Evolutionary conservation across 257 asterid species (phyloP).

Genomic region (Rehmannia glutinosa): DNA sequence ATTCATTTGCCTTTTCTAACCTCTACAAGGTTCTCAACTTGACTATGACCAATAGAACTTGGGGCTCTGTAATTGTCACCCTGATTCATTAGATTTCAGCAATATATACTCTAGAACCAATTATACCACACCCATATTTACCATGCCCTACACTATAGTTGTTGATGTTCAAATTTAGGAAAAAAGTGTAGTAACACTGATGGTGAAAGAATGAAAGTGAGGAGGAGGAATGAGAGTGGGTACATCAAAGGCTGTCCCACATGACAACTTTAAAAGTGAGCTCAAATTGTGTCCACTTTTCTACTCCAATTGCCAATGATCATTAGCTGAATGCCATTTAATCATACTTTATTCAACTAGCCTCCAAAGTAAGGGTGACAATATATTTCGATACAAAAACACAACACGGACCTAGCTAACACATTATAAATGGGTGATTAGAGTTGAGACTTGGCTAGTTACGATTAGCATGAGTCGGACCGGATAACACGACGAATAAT

Average conservation of each 20-base stretch:
- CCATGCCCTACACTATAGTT: too few relatives aligned
- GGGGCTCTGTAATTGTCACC: constrained; percentile 19
- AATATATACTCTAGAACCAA: neutral
- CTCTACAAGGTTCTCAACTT: constrained; percentile 27
- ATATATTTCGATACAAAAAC: too few relatives aligned
- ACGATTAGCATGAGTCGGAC: too few relatives aligned
- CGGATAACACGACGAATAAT: too few relatives aligned
- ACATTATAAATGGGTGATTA: too few relatives aligned
- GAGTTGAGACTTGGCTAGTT: too few relatives aligned
- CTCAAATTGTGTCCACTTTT: constrained; percentile 4
- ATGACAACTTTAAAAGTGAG: neutral
- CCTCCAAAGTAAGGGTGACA: neutral
- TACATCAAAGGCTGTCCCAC: constrained; percentile 11
- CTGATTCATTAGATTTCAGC: constrained; percentile 11
- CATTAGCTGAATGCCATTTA: neutral
- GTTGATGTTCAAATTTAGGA: neutral
- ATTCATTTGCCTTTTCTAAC: constrained; percentile 54
- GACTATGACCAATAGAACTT: constrained; percentile 19
- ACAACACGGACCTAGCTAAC: too few relatives aligned
- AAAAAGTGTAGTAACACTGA: neutral
- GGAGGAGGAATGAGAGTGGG: neutral
- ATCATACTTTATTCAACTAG: neutral
- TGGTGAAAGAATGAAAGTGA: neutral
- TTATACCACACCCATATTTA: neutral
- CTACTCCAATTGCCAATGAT: neutral